A percentile compares a stretch with the other conserved stretches of the same genome.
phyloP scores from a whole-genome alignment of 352 stramenopile species.

The Globisporangium sylvaticum region DNA sequence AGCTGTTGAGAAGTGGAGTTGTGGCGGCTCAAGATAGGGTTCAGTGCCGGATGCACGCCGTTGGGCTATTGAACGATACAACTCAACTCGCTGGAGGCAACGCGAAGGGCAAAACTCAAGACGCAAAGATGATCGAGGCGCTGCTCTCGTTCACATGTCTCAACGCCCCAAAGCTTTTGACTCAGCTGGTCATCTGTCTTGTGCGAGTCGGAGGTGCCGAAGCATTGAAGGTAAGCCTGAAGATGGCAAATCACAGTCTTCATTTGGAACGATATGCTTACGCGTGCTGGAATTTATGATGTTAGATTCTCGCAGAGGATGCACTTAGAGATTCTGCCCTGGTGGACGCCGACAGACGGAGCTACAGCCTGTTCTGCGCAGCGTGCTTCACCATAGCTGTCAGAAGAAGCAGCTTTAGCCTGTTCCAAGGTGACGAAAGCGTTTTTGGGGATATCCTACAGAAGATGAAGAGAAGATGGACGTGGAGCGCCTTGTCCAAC shows the following conservation, averaged over 20 bases:
- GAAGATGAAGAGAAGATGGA: conserved; percentile 8
- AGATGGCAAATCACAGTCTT: not conserved
- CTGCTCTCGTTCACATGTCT: conserved; percentile 26
- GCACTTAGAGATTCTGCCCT: conserved; percentile 22
- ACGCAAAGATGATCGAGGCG: conserved; percentile 29
- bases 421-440: not conserved
- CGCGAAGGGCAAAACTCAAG: not conserved
- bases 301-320: conserved; percentile 21
- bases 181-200: conserved; percentile 34
- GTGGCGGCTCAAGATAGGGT: not conserved
- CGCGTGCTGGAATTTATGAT: conserved; percentile 2
- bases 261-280: not conserved
- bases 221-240: conserved; percentile 36
- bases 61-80: conserved; percentile 30
- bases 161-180: conserved; percentile 21
- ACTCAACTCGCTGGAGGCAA: conserved; percentile 18
- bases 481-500: not conserved
- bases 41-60: not conserved
- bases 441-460: conserved; percentile 3
- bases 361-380: conserved; percentile 38
- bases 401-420: not conserved
- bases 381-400: conserved; percentile 43
- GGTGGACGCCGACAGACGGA: conserved; percentile 9
- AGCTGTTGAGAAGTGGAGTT: conserved; percentile 3
- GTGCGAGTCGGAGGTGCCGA: conserved; percentile 28